Evolutionary conservation across 495 filamentous ascomycete genomes (phyloP), one percentile per base, ranked within the genome.

Genomic region (Evernia prunastri): DNA sequence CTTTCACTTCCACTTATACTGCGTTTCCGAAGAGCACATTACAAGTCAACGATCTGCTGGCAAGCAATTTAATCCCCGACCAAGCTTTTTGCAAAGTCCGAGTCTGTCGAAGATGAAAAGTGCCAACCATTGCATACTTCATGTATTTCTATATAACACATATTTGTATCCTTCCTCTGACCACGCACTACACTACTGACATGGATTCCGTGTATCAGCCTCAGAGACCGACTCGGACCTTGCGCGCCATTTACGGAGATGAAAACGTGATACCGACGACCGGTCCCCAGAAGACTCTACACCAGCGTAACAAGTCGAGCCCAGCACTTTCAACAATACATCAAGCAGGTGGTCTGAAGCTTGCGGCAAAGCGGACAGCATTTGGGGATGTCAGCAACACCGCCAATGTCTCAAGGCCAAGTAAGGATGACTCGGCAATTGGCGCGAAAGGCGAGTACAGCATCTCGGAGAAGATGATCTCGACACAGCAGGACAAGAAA

Each of bases 371-470:
- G 76, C 84, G 91, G 64, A 86, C 85, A 43, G 89, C 84, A 20
- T 90, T 94, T 73, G 88, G 82, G 20, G 92, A 96, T 71, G 80
- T 92, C 42, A 93, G 86, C 80, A 92, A 90, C 71, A 87, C 80
- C 20, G 73, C 77, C 36, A 87, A 86, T 68, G 68, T 76, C 31
- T 68, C 79, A 17, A 77, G 70, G 36, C 76, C 75, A 62, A 81
- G 73, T 59, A 78, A 79, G 37, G 84, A 85, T 71, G 86, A 86
- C 66, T 77, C 76, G 25, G 73, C 73, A 29, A 65, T 82, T 60
- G 64, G 68, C 58, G 79, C 73, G 56, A 89, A 87, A 73, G 75
- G 78, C 54, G 67, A 73, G 15, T 63, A 70, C 47, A 77, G 68
- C 54, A 66, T 61, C 10, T 69, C 76, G 40, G 81, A 84, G 58